Conservation (phyloP, 257 asterid genomes). For the Ballota nigra region DNA sequence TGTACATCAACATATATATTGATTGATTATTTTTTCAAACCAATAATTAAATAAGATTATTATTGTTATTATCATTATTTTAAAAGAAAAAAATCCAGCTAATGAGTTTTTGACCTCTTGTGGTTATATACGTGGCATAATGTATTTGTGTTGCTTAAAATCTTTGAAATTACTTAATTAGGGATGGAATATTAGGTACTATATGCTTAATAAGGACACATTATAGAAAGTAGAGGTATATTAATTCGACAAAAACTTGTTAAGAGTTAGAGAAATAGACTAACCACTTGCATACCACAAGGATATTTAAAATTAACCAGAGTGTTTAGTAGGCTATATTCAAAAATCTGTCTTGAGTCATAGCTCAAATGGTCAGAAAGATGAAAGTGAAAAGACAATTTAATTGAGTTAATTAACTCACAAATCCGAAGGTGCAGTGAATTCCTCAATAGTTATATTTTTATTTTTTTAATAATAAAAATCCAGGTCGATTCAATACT, state of each 20-base stretch:
- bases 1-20: no score
- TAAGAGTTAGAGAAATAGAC: neutral
- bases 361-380: neutral
- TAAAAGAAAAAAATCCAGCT: neutral
- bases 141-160: neutral
- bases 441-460: no score
- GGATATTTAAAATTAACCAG: neutral
- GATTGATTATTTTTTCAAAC: neutral
- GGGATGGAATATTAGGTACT: neutral
- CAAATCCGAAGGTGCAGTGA: neutral
- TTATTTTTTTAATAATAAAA: no score
- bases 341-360: neutral
- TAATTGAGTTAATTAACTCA: no score
- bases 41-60: no score
- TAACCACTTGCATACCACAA: neutral
- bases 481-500: neutral
- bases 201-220: neutral
- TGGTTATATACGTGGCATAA: neutral
- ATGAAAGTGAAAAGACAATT: neutral
- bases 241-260: neutral
- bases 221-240: neutral
- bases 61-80: neutral
- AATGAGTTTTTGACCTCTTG: neutral
- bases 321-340: neutral
- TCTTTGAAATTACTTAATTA: neutral